Conservation (phyloP, 2,329 filamentous ascomycete species). For the Coniochaeta prunicola region DNA sequence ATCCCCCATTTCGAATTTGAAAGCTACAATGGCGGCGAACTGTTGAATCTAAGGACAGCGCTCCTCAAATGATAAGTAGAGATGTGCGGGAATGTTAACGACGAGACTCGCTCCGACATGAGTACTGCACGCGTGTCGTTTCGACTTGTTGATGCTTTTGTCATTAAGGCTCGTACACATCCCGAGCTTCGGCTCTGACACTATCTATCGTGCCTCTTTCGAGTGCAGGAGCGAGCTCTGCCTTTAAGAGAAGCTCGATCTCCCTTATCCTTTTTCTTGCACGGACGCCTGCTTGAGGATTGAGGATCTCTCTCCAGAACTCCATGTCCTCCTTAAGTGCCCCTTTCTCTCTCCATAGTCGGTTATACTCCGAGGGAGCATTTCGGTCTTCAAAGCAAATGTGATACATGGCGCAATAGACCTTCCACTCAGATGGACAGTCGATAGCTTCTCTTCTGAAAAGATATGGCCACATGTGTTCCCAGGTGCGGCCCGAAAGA, state of each 20-base stretch:
- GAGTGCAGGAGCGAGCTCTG: neutral
- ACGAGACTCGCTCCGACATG: too few species aligned
- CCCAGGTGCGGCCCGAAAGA: slow-evolving; percentile 24
- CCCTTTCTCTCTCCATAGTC: slow-evolving; percentile 14
- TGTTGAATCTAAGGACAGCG: too few species aligned
- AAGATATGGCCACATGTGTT: slow-evolving; percentile 25
- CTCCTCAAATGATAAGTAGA: too few species aligned
- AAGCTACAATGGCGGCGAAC: too few species aligned
- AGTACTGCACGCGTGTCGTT: too few species aligned
- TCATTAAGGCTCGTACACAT: neutral
- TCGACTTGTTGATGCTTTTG: too few species aligned
- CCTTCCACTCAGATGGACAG: slow-evolving; percentile 33
- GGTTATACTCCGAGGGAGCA: slow-evolving; percentile 8
- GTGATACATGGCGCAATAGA: slow-evolving; percentile 24
- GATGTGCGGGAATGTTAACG: too few species aligned
- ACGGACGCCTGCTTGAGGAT: slow-evolving; percentile 11
- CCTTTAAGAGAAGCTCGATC: slow-evolving; percentile 7
- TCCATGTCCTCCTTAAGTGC: slow-evolving; percentile 10
- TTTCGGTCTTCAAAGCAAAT: slow-evolving; percentile 20
- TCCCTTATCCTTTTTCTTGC: slow-evolving; percentile 13
- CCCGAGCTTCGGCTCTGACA: neutral
- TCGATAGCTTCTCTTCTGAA: slow-evolving; percentile 27
- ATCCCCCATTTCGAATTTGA: too few species aligned
- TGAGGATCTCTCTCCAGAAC: slow-evolving; percentile 12
- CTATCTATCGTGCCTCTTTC: neutral